Conservation (phyloP, 345 rosid genomes). For the Eucalyptus regnans region DNA sequence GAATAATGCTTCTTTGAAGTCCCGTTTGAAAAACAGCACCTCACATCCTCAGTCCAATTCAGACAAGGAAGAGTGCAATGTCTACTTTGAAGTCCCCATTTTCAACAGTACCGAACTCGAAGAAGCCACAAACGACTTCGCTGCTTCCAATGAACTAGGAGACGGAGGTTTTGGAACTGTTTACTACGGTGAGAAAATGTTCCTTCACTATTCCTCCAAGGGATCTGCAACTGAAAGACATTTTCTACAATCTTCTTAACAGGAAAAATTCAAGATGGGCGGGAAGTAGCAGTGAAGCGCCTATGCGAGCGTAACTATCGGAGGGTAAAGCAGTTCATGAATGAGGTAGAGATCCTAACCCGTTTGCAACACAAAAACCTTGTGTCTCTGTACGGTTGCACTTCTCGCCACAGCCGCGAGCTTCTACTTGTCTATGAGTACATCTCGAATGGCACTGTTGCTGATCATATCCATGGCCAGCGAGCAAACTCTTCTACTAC, state of each 20-base stretch:
- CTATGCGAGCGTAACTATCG: conserved; percentile 4
- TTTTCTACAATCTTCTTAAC: not conserved
- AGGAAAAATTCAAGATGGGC: conserved; percentile 16
- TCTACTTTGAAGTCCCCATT: conserved; percentile 27
- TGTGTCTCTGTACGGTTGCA: conserved; percentile 24
- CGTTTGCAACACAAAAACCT: conserved; percentile 19
- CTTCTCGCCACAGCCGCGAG: conserved; percentile 16
- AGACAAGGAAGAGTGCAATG: conserved; percentile 14
- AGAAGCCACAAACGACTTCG: conserved; percentile 36
- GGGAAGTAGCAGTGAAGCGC: conserved; percentile 25
- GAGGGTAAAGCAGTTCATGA: conserved; percentile 16
- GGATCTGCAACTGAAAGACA: not conserved
- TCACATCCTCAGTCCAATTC: conserved; percentile 9
- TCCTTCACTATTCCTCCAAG: not conserved
- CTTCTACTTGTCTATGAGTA: conserved; percentile 18
- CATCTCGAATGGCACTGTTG: conserved; percentile 1
- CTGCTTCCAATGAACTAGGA: conserved; percentile 29
- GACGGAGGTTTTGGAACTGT: conserved; percentile 68
- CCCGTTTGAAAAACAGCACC: not conserved
- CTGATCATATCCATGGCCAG: not conserved
- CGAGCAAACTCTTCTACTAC: not conserved
- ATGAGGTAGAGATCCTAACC: conserved; percentile 16
- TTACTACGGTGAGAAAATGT: conserved; percentile 29
- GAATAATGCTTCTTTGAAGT: not conserved
- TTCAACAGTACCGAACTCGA: conserved; percentile 43